phyloP scores from a whole-genome alignment of 306 rosid species.

The Purshia tridentata region DNA sequence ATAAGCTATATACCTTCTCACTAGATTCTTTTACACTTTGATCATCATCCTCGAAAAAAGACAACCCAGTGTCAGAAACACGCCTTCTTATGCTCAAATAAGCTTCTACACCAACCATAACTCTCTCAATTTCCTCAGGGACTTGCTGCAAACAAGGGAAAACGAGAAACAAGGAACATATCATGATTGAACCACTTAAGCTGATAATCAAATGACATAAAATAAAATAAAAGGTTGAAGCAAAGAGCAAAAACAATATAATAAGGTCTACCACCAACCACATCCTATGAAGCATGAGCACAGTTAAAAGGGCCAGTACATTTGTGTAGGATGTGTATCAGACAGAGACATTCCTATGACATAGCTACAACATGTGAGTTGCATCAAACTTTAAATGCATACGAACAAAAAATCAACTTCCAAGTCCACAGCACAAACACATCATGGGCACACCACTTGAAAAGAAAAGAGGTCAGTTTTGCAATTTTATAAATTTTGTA shows the following conservation, averaged over 20 bases:
- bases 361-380: neutral
- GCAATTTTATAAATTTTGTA: neutral
- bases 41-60: constrained; percentile 71
- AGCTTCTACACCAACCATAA: constrained; percentile 89
- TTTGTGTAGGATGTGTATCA: neutral
- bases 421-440: neutral
- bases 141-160: constrained; percentile 65
- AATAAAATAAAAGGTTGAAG: neutral
- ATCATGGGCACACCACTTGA: neutral
- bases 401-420: neutral
- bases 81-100: constrained; percentile 89
- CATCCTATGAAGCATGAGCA: neutral
- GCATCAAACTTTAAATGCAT: neutral
- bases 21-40: constrained; percentile 44
- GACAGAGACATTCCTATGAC: neutral
- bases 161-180: neutral
- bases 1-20: constrained; percentile 60
- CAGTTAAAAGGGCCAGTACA: neutral
- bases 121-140: constrained; percentile 95
- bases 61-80: constrained; percentile 67
- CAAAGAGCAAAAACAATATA: neutral
- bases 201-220: neutral
- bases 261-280: neutral
- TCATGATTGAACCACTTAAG: neutral
- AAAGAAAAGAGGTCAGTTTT: neutral